Conservation (phyloP, 176 grass and related monocot genomes). For the Triticum urartu region DNA sequence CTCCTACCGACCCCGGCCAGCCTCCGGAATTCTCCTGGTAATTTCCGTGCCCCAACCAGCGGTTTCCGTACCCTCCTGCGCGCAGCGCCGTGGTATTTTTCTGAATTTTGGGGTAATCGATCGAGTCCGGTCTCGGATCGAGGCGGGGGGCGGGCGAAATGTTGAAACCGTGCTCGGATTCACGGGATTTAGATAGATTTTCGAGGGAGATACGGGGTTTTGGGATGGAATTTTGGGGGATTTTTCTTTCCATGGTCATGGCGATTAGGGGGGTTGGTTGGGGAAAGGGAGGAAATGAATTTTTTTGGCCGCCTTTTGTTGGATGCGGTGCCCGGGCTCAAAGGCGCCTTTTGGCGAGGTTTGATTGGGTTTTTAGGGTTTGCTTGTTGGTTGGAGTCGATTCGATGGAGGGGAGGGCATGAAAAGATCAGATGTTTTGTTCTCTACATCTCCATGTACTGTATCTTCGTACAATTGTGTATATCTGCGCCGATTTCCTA, state of each 20-base stretch:
- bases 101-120: background rate
- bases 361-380: background rate
- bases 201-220: background rate
- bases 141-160: background rate
- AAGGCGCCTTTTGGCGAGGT: background rate
- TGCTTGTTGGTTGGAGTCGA: background rate
- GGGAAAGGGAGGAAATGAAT: slow-evolving; percentile 36
- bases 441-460: background rate
- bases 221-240: slow-evolving; percentile 1
- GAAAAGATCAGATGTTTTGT: background rate
- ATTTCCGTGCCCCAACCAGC: background rate
- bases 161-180: slow-evolving; percentile 29
- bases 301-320: slow-evolving; percentile 18
- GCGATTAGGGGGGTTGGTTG: slow-evolving; percentile 24
- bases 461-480: background rate
- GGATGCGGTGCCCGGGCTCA: background rate
- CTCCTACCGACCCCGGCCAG: background rate
- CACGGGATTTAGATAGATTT: background rate
- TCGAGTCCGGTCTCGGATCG: background rate
- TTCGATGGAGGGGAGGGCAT: background rate
- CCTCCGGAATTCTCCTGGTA: slow-evolving; percentile 20
- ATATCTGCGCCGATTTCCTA: background rate
- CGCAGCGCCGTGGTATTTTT: background rate
- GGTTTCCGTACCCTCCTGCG: background rate
- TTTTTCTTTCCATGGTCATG: background rate